Conservation (phyloP, 192 early-diverging fungal genomes). For the Neocallimastix lanati region DNA sequence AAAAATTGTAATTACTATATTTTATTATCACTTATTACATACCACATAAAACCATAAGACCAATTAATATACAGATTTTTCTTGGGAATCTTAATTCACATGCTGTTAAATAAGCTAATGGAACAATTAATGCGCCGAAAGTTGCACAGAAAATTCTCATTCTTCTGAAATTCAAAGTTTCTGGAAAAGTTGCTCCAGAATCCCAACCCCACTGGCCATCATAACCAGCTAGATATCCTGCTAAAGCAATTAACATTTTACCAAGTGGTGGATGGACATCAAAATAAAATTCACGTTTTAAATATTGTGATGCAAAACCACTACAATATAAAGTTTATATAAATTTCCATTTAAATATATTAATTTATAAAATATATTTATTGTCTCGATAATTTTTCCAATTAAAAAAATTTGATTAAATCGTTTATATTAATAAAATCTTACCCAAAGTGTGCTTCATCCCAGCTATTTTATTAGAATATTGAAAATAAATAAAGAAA, state of each 20-base stretch:
- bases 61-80: not conserved
- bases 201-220: not conserved
- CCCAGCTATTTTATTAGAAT: not conserved
- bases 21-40: no score
- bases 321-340: not conserved
- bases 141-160: constrained; percentile 21
- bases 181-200: not conserved
- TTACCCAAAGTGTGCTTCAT: not conserved
- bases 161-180: not conserved
- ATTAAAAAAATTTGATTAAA: no score
- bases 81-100: constrained; percentile 38
- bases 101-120: constrained; percentile 77
- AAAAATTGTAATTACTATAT: not conserved
- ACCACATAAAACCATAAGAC: not conserved
- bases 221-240: constrained; percentile 1
- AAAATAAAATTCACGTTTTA: not conserved
- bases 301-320: not conserved
- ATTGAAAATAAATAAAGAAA: no score
- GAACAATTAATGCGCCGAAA: constrained; percentile 76
- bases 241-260: constrained; percentile 1
- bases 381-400: no score
- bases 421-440: no score
- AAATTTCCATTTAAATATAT: no score
- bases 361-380: no score
- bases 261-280: constrained; percentile 3